These are phyloP conservation scores for Leucocoprinus birnbaumii DNA, from an alignment of 768 basidiomycete species.

Conservation along the genomic window DNA sequence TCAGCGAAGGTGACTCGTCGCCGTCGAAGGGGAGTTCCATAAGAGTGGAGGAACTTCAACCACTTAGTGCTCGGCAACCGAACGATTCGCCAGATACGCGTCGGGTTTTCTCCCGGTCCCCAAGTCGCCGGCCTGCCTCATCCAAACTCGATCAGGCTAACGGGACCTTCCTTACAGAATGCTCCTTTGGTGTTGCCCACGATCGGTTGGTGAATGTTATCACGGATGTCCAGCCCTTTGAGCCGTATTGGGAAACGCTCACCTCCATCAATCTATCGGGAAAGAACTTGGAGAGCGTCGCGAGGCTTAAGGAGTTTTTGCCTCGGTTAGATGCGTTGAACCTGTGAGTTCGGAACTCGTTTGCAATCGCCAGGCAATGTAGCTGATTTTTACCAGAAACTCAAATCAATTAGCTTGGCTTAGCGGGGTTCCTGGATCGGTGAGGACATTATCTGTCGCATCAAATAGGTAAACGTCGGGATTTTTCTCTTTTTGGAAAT, in stretches of 20 bases:
- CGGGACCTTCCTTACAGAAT: slow-evolving; percentile 82
- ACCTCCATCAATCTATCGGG: slow-evolving; percentile 68
- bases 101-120: slow-evolving; percentile 43
- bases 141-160: slow-evolving; percentile 30
- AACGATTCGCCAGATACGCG: slow-evolving; percentile 29
- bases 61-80: slow-evolving; percentile 40
- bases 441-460: slow-evolving; percentile 77
- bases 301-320: slow-evolving; percentile 84
- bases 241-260: slow-evolving; percentile 91
- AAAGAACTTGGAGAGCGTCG: slow-evolving; percentile 77
- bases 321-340: slow-evolving; percentile 73
- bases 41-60: slow-evolving; percentile 46
- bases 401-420: slow-evolving; percentile 75
- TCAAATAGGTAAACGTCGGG: slow-evolving; percentile 59
- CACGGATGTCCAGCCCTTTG: slow-evolving; percentile 92
- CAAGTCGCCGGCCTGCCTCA: slow-evolving; percentile 32
- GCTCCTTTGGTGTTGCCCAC: slow-evolving; percentile 93
- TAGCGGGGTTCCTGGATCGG: slow-evolving; percentile 68
- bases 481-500: slow-evolving; percentile 13
- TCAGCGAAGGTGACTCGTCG: slow-evolving; percentile 50
- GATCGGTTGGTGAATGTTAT: slow-evolving; percentile 89
- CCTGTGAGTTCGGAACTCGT: slow-evolving; percentile 52
- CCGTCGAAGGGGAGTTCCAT: slow-evolving; percentile 49
- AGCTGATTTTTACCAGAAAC: slow-evolving; percentile 44
- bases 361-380: slow-evolving; percentile 2